These are phyloP conservation scores for Aspergillus bertholletiae DNA, from an alignment of 495 filamentous ascomycete species.

Conservation along the genomic window DNA sequence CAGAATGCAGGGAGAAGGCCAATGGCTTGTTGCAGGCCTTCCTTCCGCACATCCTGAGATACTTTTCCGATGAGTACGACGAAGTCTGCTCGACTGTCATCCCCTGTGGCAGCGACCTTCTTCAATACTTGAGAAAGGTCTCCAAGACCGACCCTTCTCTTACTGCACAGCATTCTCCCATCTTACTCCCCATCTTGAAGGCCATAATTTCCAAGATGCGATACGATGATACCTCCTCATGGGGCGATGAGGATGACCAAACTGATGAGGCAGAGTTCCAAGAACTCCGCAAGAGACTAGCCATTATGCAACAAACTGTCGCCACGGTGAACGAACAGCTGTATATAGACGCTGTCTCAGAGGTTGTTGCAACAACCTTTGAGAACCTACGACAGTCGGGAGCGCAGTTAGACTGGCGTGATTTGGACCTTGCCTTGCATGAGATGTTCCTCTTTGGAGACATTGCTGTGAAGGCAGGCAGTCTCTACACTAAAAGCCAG, in stretches of 20 bases:
- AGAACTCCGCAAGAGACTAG: conserved; percentile 82
- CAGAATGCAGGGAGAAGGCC: conserved; percentile 55
- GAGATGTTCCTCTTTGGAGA: conserved; percentile 98
- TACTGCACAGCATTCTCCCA: conserved; percentile 64
- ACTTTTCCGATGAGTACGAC: conserved; percentile 97
- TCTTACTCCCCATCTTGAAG: conserved; percentile 81
- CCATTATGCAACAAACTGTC: conserved; percentile 84
- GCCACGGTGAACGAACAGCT: conserved; percentile 79
- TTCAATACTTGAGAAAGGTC: conserved; percentile 81
- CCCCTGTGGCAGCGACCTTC: conserved; percentile 81
- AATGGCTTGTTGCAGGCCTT: conserved; percentile 76
- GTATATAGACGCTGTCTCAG: conserved; percentile 80
- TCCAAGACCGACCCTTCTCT: conserved; percentile 57
- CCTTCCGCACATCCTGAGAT: conserved; percentile 78
- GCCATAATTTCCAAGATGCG: conserved; percentile 94
- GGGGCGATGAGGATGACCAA: conserved; percentile 91
- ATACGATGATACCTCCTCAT: conserved; percentile 89
- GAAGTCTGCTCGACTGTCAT: conserved; percentile 95
- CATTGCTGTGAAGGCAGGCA: conserved; percentile 77
- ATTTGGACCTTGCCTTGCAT: conserved; percentile 91
- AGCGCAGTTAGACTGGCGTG: conserved; percentile 83
- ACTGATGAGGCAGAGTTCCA: conserved; percentile 99
- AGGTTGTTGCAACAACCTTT: conserved; percentile 80
- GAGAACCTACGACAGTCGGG: conserved; percentile 66
- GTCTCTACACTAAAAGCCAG: conserved; percentile 75